These are phyloP conservation scores for Oemleria cerasiformis DNA, from an alignment of 306 rosid genomes.

Conservation along the genomic window DNA sequence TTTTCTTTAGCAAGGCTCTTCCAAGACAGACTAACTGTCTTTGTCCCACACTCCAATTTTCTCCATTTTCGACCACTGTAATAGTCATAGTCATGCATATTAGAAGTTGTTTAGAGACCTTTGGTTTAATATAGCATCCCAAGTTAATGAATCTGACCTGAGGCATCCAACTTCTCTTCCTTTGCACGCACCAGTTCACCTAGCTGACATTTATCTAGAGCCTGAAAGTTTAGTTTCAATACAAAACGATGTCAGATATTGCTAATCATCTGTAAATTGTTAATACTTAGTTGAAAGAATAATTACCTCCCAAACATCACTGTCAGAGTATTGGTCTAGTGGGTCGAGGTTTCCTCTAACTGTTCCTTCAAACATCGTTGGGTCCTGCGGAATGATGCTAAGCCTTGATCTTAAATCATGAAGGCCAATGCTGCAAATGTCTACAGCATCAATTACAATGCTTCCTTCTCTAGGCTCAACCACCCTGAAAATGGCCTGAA, in stretches of 20 bases:
- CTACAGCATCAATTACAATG: constrained; percentile 69
- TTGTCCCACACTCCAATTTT: constrained; percentile 93
- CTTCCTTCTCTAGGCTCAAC: constrained; percentile 91
- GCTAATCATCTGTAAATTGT: background rate
- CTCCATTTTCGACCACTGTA: constrained; percentile 89
- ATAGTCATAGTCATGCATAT: constrained; percentile 21
- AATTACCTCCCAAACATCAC: constrained; percentile 76
- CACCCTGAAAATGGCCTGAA: constrained; percentile 83
- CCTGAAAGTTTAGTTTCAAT: constrained; percentile 39
- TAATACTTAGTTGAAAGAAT: constrained; percentile 8
- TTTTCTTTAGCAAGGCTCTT: constrained; percentile 79
- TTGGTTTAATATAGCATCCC: background rate
- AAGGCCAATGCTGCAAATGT: constrained; percentile 78
- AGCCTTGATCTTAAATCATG: constrained; percentile 89
- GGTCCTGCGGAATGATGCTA: constrained; percentile 94
- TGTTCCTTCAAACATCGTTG: constrained; percentile 89
- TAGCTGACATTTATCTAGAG: constrained; percentile 85
- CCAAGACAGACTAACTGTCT: constrained; percentile 88
- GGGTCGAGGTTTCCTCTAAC: constrained; percentile 89
- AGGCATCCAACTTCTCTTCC: constrained; percentile 62
- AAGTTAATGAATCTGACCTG: constrained; percentile 45
- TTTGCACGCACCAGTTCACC: constrained; percentile 65
- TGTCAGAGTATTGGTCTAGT: constrained; percentile 58
- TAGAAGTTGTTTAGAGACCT: constrained; percentile 1
- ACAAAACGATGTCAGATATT: background rate